Conservation (phyloP, 371 early-diverging fungal genomes). For the Mucor sp. region DNA sequence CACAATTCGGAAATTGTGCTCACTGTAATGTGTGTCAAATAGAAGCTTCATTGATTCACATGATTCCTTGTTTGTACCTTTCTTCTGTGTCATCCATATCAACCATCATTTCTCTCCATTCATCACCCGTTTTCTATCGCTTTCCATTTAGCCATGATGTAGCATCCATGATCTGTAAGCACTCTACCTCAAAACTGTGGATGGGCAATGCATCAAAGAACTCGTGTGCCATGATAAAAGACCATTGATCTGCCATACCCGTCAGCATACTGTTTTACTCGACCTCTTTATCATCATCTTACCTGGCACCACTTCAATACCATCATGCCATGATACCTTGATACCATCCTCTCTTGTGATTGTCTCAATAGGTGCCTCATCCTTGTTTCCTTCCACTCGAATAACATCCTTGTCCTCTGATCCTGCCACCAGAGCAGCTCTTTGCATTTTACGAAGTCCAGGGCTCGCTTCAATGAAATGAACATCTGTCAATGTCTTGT, state of each 20-base stretch:
- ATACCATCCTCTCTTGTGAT: constrained; percentile 56
- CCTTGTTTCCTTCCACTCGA: constrained; percentile 30
- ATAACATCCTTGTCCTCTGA: constrained; percentile 45
- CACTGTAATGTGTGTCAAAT: constrained; percentile 38
- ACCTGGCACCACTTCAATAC: constrained; percentile 68
- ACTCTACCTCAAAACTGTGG: constrained; percentile 75
- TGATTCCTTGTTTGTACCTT: constrained; percentile 34
- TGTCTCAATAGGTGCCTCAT: constrained; percentile 29
- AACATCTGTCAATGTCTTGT: constrained; percentile 61
- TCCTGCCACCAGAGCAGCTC: constrained; percentile 47
- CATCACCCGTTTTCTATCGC: constrained; percentile 64
- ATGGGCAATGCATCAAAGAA: constrained; percentile 97
- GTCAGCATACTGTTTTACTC: not conserved
- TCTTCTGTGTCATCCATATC: constrained; percentile 74
- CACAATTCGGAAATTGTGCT: constrained; percentile 78
- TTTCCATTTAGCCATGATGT: not conserved
- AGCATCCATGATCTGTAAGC: too few species aligned
- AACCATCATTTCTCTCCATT: constrained; percentile 91
- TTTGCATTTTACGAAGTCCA: constrained; percentile 73
- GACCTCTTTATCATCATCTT: constrained; percentile 1
- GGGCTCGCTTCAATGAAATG: constrained; percentile 88
- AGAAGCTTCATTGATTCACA: not conserved
- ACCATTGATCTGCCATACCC: constrained; percentile 45
- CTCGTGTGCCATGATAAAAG: constrained; percentile 87
- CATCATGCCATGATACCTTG: constrained; percentile 73